Evolutionary conservation across 768 basidiomycete genomes (phyloP), one percentile per base, ranked within the genome.

Genomic region (Termitomyces sp.): DNA sequence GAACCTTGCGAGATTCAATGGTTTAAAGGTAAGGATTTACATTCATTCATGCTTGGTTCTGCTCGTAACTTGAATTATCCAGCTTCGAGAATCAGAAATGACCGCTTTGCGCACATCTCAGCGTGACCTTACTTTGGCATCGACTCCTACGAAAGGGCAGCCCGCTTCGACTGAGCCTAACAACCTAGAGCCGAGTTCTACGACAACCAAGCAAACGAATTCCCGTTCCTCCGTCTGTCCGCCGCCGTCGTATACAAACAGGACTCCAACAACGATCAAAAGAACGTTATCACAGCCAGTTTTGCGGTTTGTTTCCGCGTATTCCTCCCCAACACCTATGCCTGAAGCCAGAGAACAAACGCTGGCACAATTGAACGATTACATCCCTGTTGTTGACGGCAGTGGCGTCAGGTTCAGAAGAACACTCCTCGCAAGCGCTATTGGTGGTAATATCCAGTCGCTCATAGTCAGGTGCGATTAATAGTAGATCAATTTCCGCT

Each of bases 401-500:
- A 54, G 61, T 15, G 66, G 70, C n/a, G 72, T 70, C 48, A 59
- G 66, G 9, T 82, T 81, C 61, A 72, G 69, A 9, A 73, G 80
- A n/a, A 66, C 67, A 6, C 71, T 76, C 37, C 66, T 82, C 36
- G 73, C 70, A 31, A 56, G 62, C 13, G 67, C 69, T 7, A 65
- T 83, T 4, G 79, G 79, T 22, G 77, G 78, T 13, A 69, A 65
- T 47, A 65, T 68, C 30, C 77, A 79, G 53, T 65, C 75, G 11
- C 64, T 79, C 5, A 66, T 77, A 22, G 72, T 73, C 18, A 69
- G 69, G 78, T 79, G 42, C 6, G 65, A 37, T 58, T 41, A 4
- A 33, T 30, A 8, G 18, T 45, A 16, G 12, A n/a, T 18, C 1
- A 15, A 54, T 15, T 20, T 39, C 18, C 13, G 47, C 45, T 24